phyloP scores from a whole-genome alignment of 345 rosid genomes.

The Brassica juncea region DNA sequence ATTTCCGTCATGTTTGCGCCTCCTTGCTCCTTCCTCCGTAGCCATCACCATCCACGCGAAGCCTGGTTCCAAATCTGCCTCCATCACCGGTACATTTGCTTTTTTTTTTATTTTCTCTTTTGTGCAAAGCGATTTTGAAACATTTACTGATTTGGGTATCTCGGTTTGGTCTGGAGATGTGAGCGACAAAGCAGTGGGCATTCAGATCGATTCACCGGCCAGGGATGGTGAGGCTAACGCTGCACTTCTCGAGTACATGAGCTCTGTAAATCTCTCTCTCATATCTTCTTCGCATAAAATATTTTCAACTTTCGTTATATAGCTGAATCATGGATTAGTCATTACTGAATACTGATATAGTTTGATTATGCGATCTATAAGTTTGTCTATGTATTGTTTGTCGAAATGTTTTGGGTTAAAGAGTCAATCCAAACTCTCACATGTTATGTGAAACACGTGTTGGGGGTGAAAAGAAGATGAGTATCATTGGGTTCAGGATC shows the following conservation, averaged over 20 bases:
- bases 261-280: slow-evolving; percentile 57
- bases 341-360: neutral
- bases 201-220: slow-evolving; percentile 92
- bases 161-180: slow-evolving; percentile 49
- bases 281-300: neutral
- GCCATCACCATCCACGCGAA: slow-evolving; percentile 94
- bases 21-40: slow-evolving; percentile 70
- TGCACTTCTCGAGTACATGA: slow-evolving; percentile 80
- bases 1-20: slow-evolving; percentile 67
- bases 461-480: slow-evolving; percentile 85
- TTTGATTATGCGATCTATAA: neutral
- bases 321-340: slow-evolving; percentile 1
- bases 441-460: slow-evolving; percentile 50
- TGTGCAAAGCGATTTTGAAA: neutral
- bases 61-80: slow-evolving; percentile 87
- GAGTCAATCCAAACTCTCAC: neutral
- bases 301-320: neutral
- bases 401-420: neutral
- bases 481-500: slow-evolving; percentile 81
- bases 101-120: neutral
- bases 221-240: slow-evolving; percentile 95
- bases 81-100: slow-evolving; percentile 64
- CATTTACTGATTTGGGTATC: neutral
- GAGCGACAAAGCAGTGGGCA: slow-evolving; percentile 79
- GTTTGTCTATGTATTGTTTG: too few species aligned